These are phyloP conservation scores for Saccharomycopsis amapae DNA, from an alignment of 805 yeast species.

Conservation along the genomic window DNA sequence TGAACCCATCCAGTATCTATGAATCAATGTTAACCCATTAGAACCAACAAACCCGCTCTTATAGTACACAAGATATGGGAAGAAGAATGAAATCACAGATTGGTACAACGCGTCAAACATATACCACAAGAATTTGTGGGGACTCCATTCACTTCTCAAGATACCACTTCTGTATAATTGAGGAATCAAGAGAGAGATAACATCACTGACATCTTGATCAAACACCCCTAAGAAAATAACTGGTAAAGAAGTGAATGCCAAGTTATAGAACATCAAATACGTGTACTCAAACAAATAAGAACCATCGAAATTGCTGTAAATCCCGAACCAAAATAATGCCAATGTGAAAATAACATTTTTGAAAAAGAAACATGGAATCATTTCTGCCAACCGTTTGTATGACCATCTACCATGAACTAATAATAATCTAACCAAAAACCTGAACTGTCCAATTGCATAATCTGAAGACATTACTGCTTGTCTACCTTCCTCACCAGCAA, in stretches of 20 bases:
- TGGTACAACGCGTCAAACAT: slow-evolving; percentile 76
- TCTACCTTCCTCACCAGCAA: slow-evolving; percentile 87
- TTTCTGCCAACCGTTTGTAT: slow-evolving; percentile 71
- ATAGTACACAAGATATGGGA: slow-evolving; percentile 54
- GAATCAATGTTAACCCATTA: slow-evolving; percentile 57
- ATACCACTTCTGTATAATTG: slow-evolving; percentile 71
- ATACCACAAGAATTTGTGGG: slow-evolving; percentile 60
- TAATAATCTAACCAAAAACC: slow-evolving; percentile 58
- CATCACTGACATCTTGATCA: slow-evolving; percentile 73
- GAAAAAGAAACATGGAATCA: slow-evolving; percentile 77
- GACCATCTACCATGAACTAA: slow-evolving; percentile 86
- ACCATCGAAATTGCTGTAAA: slow-evolving; percentile 70
- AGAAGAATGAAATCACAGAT: slow-evolving; percentile 63
- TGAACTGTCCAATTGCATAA: slow-evolving; percentile 78
- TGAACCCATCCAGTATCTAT: slow-evolving; percentile 67
- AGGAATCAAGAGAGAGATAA: slow-evolving; percentile 64
- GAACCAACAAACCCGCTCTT: slow-evolving; percentile 37
- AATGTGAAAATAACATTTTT: slow-evolving; percentile 71
- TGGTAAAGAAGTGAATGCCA: slow-evolving; percentile 79
- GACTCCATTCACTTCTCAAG: slow-evolving; percentile 62
- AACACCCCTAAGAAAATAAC: slow-evolving; percentile 71
- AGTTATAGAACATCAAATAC: slow-evolving; percentile 69
- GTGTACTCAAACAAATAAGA: slow-evolving; percentile 74
- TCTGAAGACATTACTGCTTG: slow-evolving; percentile 87
- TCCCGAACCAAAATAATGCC: slow-evolving; percentile 75